phyloP scores from a whole-genome alignment of 1,284 basidiomycete species.

The Volvariella surrecta region DNA sequence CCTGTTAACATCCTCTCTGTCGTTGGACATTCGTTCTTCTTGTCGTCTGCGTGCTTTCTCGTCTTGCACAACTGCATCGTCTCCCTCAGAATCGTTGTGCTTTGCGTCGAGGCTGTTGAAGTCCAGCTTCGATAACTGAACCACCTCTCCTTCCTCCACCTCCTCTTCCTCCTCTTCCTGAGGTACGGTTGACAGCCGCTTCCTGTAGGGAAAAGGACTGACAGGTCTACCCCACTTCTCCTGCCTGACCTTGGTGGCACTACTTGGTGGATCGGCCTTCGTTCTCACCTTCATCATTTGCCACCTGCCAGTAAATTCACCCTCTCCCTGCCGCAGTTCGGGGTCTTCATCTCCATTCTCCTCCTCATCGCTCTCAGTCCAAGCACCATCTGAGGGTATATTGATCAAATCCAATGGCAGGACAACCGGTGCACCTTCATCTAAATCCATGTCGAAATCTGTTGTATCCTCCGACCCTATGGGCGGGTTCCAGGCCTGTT shows the following conservation, averaged over 20 bases:
- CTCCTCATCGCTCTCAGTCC: slow-evolving; percentile 25
- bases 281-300: slow-evolving; percentile 44
- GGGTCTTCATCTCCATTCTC: slow-evolving; percentile 11
- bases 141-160: neutral
- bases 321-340: slow-evolving; percentile 25
- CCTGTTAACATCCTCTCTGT: slow-evolving; percentile 9
- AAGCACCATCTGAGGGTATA: slow-evolving; percentile 15
- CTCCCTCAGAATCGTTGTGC: slow-evolving; percentile 7
- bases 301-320: slow-evolving; percentile 61
- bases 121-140: no score
- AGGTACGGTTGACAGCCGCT: neutral
- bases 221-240: slow-evolving; percentile 61
- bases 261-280: slow-evolving; percentile 61
- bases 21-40: slow-evolving; percentile 5
- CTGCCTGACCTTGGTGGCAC: slow-evolving; percentile 37
- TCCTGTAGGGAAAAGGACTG: slow-evolving; percentile 47
- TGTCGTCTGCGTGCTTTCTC: neutral
- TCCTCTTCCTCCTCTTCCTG: slow-evolving; percentile 4
- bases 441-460: slow-evolving; percentile 10
- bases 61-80: slow-evolving; percentile 6
- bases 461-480: neutral
- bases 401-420: slow-evolving; percentile 13
- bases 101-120: no score
- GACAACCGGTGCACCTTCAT: slow-evolving; percentile 6
- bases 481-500: neutral